Evolutionary conservation across 768 basidiomycete genomes (phyloP), one percentile per base, ranked within the genome.

Genomic region (Boletales sp.): DNA sequence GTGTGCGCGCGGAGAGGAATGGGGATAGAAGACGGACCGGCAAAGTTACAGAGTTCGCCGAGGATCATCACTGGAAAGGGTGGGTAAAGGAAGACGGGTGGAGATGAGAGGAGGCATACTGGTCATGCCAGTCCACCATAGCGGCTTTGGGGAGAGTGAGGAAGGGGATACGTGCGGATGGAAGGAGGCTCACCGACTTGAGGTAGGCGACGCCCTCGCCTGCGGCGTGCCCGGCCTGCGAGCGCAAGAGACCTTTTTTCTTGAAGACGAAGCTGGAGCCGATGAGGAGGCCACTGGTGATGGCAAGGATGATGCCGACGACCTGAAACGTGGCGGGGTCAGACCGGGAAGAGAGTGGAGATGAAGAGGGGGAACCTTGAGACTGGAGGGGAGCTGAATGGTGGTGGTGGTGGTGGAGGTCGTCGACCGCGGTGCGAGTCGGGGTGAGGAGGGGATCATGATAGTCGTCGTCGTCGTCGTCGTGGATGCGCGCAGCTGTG

Each of bases 71-170:
- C 84, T 86, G 53, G 12, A 14, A 15, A 32, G 53, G 27, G 32
- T 24, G 13, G 3, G 40, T 15, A 14, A 24, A 39, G 41, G 9
- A 18, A 17, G 31, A 19, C 10, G 27, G 27, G 29, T 34, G 27
- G 31, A 1, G 14, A 34, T 34, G 29, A 6, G 13, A 18, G 11
- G 15, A 31, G 15, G 27, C 34, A 8, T 36, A 87, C 90, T 86
- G 43, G 65, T 87, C 94, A 95, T 94, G 56, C 94, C 93, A 30
- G 74, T 73, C 95, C 94, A 97, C 95, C 94, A 97, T 79, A 95
- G 63, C 60, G 79, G 69, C 87, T 90, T 36, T 2, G 4, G 7
- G 18, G 0, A 4, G 21, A 21, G 2, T 21, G 21, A 21, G 34
- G 63, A 41, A 56, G 38, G 19, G 37, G 19, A n/a, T 18, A 52